A percentile compares a stretch with the other conserved stretches of the same genome.
phyloP scores from a whole-genome alignment of 768 basidiomycete species.

The Russula vinacea region DNA sequence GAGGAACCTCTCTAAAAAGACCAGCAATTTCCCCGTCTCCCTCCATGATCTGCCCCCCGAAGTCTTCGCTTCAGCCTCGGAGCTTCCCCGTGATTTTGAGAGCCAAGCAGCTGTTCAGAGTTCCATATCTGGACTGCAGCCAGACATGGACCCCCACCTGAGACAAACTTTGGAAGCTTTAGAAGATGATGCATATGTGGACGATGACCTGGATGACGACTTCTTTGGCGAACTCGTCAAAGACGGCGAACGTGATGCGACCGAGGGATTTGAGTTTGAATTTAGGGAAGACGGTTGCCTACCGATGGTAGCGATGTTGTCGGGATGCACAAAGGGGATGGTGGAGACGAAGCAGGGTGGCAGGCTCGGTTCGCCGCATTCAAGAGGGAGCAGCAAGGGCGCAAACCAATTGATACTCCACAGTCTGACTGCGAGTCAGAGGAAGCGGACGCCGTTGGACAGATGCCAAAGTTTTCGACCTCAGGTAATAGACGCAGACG shows the following conservation, averaged over 20 bases:
- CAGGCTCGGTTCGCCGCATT: constrained; percentile 78
- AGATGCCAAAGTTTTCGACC: constrained; percentile 72
- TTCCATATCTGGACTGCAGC: constrained; percentile 85
- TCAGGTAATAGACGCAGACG: constrained; percentile 72
- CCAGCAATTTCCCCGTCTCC: constrained; percentile 40
- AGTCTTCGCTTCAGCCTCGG: constrained; percentile 64
- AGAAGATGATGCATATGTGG: constrained; percentile 93
- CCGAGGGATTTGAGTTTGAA: constrained; percentile 62
- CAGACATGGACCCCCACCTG: constrained; percentile 94
- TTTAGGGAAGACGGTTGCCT: constrained; percentile 55
- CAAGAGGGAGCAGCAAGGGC: constrained; percentile 47
- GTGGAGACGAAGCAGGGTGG: constrained; percentile 54
- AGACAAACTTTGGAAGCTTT: constrained; percentile 90
- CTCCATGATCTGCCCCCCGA: constrained; percentile 64
- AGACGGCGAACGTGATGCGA: constrained; percentile 62
- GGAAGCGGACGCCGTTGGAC: constrained; percentile 76
- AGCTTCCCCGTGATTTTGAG: constrained; percentile 73
- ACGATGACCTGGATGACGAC: constrained; percentile 67
- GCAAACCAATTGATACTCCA: constrained; percentile 31
- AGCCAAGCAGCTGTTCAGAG: constrained; percentile 74
- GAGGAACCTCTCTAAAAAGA: constrained; percentile 39
- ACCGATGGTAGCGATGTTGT: constrained; percentile 36
- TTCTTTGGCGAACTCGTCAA: constrained; percentile 72
- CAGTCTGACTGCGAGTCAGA: constrained; percentile 59
- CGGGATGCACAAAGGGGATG: constrained; percentile 34